Evolutionary conservation across 805 yeast genomes (phyloP), one percentile per base, ranked within the genome.

Genomic region (Metschnikowia hibisci): DNA sequence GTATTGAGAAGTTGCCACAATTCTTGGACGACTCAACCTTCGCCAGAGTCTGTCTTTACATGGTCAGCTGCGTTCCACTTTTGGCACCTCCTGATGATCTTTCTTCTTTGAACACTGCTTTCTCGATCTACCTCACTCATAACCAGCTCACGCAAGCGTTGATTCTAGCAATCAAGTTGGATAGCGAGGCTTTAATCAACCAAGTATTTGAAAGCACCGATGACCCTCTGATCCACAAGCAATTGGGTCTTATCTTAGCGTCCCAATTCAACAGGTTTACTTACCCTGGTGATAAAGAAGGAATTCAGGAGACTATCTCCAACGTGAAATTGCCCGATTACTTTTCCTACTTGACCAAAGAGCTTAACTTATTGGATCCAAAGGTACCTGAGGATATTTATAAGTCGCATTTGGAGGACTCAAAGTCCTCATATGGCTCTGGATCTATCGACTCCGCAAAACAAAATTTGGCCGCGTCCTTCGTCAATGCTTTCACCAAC

Each of bases 11-110:
- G 59, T 72, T 93, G 51, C 83, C 93, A 7, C 80, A 82, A 52
- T 87, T 78, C 61, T 95, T 90, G 41, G 98, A 93, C 62, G 82
- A 81, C 45, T 76, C 82, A 58, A 87, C 95, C 3, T 90, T 74
- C 58, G 81, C 81, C 42, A 80, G 99, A 61, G 97, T 91, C 27
- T 90, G 99, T 60, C 79, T 87, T 50, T 93, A 93, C 64, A 83
- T 93, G 84, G 90, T 87, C 26, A 84, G 95, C 44, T 93, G 99
- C 66, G 97, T 91, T n/a, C 96, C 96, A 16, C 77, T 90, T 48
- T 74, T 93, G 59, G 95, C 97, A 31, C 96, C 96, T 11, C 96
- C 96, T 12, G 97, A 91, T 61, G 97, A 90, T 61, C 67, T 77
- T 31, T 77, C 87, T 4, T 89, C 91, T 61, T 76, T 93, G 60